phyloP scores from a whole-genome alignment of 73 alveolate species.

The Breviolum minutum region DNA sequence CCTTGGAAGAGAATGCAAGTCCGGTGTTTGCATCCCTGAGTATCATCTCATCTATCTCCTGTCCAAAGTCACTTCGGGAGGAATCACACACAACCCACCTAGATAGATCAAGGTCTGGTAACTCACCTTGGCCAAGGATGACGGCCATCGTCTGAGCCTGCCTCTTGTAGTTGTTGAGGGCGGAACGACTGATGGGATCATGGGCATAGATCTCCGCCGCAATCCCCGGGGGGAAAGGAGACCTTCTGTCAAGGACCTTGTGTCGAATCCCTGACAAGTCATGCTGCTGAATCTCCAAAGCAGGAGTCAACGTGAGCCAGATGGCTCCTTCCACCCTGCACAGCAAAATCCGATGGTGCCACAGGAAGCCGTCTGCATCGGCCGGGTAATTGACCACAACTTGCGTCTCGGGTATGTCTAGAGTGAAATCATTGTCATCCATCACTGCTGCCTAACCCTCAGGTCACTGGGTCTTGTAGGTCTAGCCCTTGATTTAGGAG shows the following conservation, averaged over 20 bases:
- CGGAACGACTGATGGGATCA: background rate
- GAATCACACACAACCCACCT: background rate
- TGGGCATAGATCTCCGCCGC: background rate
- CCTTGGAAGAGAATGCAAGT: background rate
- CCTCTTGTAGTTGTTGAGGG: background rate
- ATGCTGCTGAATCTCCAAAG: background rate
- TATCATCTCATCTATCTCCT: background rate
- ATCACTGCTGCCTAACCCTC: background rate
- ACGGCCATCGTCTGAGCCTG: background rate
- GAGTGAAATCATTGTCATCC: background rate
- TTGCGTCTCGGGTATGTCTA: conserved; percentile 13
- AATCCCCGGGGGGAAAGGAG: background rate
- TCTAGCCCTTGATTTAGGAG: background rate
- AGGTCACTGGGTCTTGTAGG: conserved; percentile 3
- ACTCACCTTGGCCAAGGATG: background rate
- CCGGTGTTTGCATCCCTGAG: background rate
- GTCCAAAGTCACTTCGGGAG: background rate
- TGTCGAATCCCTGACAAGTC: background rate
- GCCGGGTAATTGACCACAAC: background rate
- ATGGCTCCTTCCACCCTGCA: background rate
- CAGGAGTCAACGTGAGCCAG: conserved; percentile 18
- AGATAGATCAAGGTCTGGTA: background rate
- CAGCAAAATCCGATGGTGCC: conserved; percentile 50
- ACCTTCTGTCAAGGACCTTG: background rate
- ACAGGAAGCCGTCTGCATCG: background rate